Percentiles rank a stretch among this genome's conserved stretches.
Evolutionary conservation across 2,329 filamentous ascomycete genomes (phyloP).

Genomic region (Nigrospora oryzae): DNA sequence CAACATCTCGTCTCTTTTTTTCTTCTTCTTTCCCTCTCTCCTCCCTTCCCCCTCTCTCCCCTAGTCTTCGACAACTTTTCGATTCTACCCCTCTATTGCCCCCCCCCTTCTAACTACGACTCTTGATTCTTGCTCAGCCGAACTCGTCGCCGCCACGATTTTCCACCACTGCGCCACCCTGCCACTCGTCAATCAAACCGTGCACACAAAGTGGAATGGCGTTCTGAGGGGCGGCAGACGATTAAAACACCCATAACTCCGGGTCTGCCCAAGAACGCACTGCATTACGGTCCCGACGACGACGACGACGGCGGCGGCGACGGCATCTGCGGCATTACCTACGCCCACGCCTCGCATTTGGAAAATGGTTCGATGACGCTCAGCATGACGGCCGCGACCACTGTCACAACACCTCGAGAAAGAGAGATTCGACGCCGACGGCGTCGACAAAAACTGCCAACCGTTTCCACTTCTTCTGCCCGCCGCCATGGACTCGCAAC

Average conservation of each 20-base stretch:
- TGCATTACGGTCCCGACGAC: no score
- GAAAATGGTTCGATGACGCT: slow-evolving; percentile 1
- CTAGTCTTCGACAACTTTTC: neutral
- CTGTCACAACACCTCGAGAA: neutral
- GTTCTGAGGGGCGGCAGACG: no score
- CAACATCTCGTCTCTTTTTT: neutral
- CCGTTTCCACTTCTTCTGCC: slow-evolving; percentile 6
- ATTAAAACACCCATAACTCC: no score
- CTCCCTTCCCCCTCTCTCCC: neutral
- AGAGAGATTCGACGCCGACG: slow-evolving; percentile 2
- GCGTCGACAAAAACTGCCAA: slow-evolving; percentile 2
- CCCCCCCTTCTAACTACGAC: neutral
- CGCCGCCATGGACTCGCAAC: slow-evolving; percentile 22
- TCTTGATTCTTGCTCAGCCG: neutral
- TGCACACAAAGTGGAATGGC: no score
- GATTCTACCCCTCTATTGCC: neutral
- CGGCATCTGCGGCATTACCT: no score
- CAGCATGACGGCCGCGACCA: slow-evolving; percentile 1
- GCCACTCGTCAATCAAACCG: no score
- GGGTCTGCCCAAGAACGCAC: no score
- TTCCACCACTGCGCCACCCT: no score
- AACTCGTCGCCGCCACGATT: no score
- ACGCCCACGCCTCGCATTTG: neutral
- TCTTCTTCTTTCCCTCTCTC: neutral
- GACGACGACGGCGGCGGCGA: no score